Evolutionary conservation across 2,329 filamentous ascomycete species (phyloP).

Genomic region (Fusarium sarcochroum): DNA sequence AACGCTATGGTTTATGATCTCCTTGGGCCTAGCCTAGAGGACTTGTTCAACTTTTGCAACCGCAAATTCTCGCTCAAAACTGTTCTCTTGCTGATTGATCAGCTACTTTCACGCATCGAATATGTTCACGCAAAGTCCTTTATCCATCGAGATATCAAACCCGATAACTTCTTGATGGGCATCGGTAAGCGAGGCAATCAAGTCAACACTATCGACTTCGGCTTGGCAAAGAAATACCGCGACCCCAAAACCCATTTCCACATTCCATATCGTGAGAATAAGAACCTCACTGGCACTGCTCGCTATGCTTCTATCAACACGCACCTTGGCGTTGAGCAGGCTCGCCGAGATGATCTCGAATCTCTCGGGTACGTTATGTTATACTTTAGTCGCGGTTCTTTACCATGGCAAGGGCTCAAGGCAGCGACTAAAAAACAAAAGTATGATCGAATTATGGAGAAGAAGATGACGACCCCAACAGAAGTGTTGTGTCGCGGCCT

Average conservation of each 20-base stretch:
- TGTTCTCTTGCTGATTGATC: conserved; percentile 93
- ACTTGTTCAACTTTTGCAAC: conserved; percentile 99
- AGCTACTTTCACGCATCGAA: conserved; percentile 98
- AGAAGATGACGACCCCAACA: conserved; percentile 99
- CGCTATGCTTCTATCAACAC: conserved; percentile 99
- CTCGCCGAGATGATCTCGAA: conserved; percentile 99
- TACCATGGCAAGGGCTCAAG: conserved; percentile 98
- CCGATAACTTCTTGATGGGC: conserved; percentile 99
- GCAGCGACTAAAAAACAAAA: conserved; percentile 99
- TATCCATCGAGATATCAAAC: conserved; percentile 99
- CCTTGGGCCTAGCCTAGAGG: conserved; percentile 93
- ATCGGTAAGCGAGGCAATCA: conserved; percentile 99
- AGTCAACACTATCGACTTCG: conserved; percentile 99
- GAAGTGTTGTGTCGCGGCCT: conserved; percentile 99
- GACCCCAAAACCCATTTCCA: conserved; percentile 99
- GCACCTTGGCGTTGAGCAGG: conserved; percentile 98
- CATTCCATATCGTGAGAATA: conserved; percentile 99
- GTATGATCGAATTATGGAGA: conserved; percentile 99
- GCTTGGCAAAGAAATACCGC: conserved; percentile 99
- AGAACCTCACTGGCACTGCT: conserved; percentile 98
- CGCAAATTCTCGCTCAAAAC: conserved; percentile 99
- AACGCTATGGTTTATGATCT: conserved; percentile 99
- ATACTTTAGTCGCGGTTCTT: conserved; percentile 98
- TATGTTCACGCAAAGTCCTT: conserved; percentile 99
- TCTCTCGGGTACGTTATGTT: conserved; percentile 99